Base-by-base conservation (phyloP, 2,329 filamentous ascomycete genomes). In the Paracamarosporium sp. region DNA sequence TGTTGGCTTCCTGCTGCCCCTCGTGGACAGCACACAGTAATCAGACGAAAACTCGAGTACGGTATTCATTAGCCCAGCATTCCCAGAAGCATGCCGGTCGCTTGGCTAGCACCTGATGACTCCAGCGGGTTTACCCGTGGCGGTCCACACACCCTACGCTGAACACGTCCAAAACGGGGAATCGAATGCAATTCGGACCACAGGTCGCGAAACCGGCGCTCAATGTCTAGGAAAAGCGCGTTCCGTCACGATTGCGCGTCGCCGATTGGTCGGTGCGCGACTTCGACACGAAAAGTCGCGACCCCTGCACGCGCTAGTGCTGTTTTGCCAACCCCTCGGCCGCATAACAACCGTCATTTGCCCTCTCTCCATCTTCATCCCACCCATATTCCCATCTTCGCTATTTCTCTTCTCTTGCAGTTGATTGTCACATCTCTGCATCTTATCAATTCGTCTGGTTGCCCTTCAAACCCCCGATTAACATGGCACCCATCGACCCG, bases 401-500 rank as follows among this genome's bases (percentile, higher is more conserved):
- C 63, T 63, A 60, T 66, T 55, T 50, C 33, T 40, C 47, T 62
- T 62, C 57, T 44, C 46, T 40, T 50, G 50, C 52, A 60, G 68
- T 68, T 61, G 59, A 62, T 65, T 53, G 59, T 47, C 36, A 31
- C 62, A 65, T 66, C 53, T 61, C 61, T 64, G 47, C 51, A 22
- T 50, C 33, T 54, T 58, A 73, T 70, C 60, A 54, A 62, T 70
- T 61, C 22, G 48, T 30, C 33, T 56, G 13, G 7, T 55, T 48
- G 55, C 61, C 61, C 43, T 36, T 35, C 47, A 27, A 17, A 17
- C 24, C 30, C 28, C 15, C 28, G 8, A 55, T 45, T 44, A 61
- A 60, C 55, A 76, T 76, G 73, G 64, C 69, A 45, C 65, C 73
- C 46, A 66, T 72, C 56, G 63, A 43, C 33, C n/a, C 61, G 54